Conservation (phyloP, 768 basidiomycete species). For the Lentinula edodes region DNA sequence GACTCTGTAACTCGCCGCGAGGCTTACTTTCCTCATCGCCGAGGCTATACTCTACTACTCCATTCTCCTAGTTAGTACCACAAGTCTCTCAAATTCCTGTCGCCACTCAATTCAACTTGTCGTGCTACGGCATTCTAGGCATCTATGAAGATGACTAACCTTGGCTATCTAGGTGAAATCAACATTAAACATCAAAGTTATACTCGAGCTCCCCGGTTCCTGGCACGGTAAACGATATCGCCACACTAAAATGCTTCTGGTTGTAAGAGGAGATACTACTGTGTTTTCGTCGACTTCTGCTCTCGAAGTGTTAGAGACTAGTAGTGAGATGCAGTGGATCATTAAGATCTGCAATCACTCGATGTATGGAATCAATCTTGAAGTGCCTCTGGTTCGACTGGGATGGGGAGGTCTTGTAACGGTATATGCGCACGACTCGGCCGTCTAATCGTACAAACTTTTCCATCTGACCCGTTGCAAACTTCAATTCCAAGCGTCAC, state of each 20-base stretch:
- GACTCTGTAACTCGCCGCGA: neutral
- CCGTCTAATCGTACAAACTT: neutral
- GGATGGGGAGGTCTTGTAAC: neutral
- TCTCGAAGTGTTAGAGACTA: neutral
- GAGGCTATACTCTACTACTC: neutral
- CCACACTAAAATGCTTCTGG: neutral
- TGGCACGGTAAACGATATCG: neutral
- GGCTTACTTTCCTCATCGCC: neutral
- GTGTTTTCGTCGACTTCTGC: neutral
- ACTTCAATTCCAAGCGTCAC: neutral
- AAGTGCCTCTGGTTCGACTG: no score
- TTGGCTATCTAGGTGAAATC: no score
- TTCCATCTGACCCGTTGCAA: neutral
- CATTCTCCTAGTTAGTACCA: neutral
- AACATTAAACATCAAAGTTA: neutral
- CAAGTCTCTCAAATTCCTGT: neutral
- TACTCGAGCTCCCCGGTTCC: neutral
- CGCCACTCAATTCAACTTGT: neutral
- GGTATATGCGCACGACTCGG: neutral
- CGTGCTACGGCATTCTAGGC: slow-evolving; percentile 4
- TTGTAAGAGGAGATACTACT: neutral
- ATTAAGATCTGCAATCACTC: slow-evolving; percentile 1
- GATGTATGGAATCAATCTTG: neutral
- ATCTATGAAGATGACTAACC: neutral
- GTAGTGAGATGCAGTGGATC: neutral